phyloP scores from a whole-genome alignment of 331 rosid species.

The Prunus yedoensis region DNA sequence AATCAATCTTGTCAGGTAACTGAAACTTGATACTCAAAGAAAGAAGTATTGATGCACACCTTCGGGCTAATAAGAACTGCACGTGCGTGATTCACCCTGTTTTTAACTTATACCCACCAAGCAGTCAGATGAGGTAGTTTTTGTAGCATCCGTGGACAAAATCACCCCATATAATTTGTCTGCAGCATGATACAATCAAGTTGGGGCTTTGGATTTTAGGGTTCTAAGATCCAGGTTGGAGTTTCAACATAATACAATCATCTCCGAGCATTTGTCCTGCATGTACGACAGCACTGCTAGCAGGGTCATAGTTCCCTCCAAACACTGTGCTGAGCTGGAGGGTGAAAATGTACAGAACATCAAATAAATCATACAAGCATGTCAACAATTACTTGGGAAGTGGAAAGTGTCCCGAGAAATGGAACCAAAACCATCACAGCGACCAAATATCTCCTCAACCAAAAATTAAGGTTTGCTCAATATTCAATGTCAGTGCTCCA shows the following conservation, averaged over 20 bases:
- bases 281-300: constrained; percentile 29
- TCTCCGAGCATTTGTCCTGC: constrained; percentile 27
- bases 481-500: constrained; percentile 65
- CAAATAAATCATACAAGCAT: constrained; percentile 37
- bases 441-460: constrained; percentile 16
- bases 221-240: constrained; percentile 23
- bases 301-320: constrained; percentile 29
- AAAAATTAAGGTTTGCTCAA: constrained; percentile 25
- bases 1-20: constrained; percentile 11
- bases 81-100: constrained; percentile 2
- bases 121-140: constrained; percentile 9
- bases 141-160: constrained; percentile 18
- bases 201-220: constrained; percentile 23
- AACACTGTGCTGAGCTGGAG: constrained; percentile 14
- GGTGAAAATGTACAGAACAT: constrained; percentile 34
- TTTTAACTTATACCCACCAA: constrained; percentile 8
- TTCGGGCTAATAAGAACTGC: constrained; percentile 25
- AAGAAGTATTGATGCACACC: constrained; percentile 5
- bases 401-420: constrained; percentile 34
- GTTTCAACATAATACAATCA: constrained; percentile 16
- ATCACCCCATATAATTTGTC: neutral
- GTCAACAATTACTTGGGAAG: constrained; percentile 37
- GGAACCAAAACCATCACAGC: constrained; percentile 35
- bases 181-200: neutral
- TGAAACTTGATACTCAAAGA: neutral